phyloP scores from a whole-genome alignment of 2,329 filamentous ascomycete genomes.

The Diplodia corticola region DNA sequence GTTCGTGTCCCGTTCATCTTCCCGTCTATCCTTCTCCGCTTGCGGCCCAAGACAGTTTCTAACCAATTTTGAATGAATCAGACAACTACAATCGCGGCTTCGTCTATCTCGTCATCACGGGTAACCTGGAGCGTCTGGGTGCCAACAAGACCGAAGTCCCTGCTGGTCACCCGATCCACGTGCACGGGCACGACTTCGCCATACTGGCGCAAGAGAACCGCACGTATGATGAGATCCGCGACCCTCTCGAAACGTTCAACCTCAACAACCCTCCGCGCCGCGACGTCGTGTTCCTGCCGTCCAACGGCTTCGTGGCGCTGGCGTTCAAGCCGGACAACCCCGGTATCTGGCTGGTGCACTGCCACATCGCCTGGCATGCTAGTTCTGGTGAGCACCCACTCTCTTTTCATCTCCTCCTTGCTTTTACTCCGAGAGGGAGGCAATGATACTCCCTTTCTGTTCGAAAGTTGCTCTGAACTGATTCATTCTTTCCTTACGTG shows the following conservation, averaged over 20 bases:
- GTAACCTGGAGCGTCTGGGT: conserved; percentile 15
- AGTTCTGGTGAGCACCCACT: conserved; percentile 25
- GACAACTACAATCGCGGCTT: conserved; percentile 28
- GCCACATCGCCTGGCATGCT: conserved; percentile 42
- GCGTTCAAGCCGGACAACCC: conserved; percentile 41
- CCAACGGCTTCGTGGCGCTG: conserved; percentile 35
- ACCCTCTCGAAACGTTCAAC: conserved; percentile 43
- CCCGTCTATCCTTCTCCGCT: not conserved
- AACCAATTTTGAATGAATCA: not conserved
- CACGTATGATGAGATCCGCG: conserved; percentile 45
- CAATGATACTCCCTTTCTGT: not conserved
- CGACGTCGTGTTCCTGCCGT: conserved; percentile 36
- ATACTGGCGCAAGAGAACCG: conserved; percentile 31
- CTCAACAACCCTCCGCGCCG: conserved; percentile 42
- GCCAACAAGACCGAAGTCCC: conserved; percentile 23
- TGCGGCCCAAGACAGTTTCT: not conserved
- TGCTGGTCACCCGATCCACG: conserved; percentile 34
- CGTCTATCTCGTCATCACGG: conserved; percentile 34
- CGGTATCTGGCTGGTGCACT: conserved; percentile 41
- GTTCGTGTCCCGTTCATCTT: conserved; percentile 15
- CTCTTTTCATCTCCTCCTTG: not conserved
- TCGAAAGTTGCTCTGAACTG: not conserved
- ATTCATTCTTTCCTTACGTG: not conserved
- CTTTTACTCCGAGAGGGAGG: not conserved
- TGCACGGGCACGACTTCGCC: conserved; percentile 31